Evolutionary conservation across 176 grass and related monocot genomes (phyloP), one percentile per base, ranked within the genome.

Genomic region (Hsuehochloa calcarea): DNA sequence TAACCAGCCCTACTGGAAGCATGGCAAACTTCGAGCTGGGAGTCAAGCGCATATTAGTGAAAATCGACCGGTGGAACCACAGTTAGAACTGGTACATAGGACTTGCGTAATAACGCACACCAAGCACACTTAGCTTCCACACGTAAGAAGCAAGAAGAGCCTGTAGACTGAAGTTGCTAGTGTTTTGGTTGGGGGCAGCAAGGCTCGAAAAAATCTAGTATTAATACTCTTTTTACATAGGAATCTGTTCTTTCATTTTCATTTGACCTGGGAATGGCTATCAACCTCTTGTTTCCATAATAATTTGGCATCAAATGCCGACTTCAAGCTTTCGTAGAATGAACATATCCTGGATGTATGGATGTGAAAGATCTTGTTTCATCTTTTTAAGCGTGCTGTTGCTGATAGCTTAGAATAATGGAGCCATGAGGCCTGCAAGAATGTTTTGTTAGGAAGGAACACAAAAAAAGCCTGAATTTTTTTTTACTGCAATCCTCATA

Each of bases 221-320:
- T 86, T 39, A 6, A 2, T 58, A 61, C 69, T 8, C n/a, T 27
- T 27, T n/a, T 20, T 19, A 5, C 79, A 39, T 47, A 61, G 52
- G 47, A 47, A 0, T 60, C 10, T 44, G 60, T 60, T 61, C 4
- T 80, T 74, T 69, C 49, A 6, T 79, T 78, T 54, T 17, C 5
- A 31, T 16, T 37, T 7, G 10, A 68, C 78, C n/a, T 31, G 44
- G 16, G 26, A 65, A 72, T 78, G 37, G 15, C 37, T 58, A 64
- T 64, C 45, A 47, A 86, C 12, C 8, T 59, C 62, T 52, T 64
- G 29, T 68, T 84, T 43, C 71, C 19, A 27, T 70, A 76, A 87
- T 80, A 90, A 80, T 29, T 29, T 26, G 47, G 17, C 74, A 79
- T 23, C 8, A 60, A 75, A 26, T 51, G 37, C 68, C 41, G 51